These are phyloP conservation scores for Ottelia alismoides DNA, from an alignment of 106 monocot species.

Conservation along the genomic window DNA sequence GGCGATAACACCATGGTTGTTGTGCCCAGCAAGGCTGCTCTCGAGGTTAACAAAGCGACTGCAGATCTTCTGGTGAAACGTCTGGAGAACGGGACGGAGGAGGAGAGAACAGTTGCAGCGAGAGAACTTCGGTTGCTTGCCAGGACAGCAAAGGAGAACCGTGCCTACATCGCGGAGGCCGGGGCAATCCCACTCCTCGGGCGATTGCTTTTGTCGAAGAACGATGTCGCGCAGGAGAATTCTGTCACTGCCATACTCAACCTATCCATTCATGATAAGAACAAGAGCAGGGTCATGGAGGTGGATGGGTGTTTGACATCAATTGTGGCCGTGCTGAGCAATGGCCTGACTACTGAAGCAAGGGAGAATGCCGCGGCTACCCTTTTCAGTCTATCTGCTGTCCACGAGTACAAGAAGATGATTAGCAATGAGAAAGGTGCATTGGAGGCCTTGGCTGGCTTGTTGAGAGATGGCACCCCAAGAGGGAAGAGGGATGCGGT, in stretches of 20 bases:
- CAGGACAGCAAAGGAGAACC: slow-evolving; percentile 36
- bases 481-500: too few relatives aligned
- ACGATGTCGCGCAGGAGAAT: slow-evolving; percentile 27
- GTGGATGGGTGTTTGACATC: slow-evolving; percentile 37
- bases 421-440: too few relatives aligned
- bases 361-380: slow-evolving; percentile 71
- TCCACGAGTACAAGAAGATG: too few relatives aligned
- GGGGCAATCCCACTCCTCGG: slow-evolving; percentile 39
- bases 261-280: slow-evolving; percentile 33
- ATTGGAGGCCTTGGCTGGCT: too few relatives aligned
- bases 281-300: slow-evolving; percentile 37
- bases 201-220: slow-evolving; percentile 19
- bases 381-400: too few relatives aligned
- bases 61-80: slow-evolving; percentile 18
- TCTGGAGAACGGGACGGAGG: slow-evolving; percentile 15
- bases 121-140: slow-evolving; percentile 35
- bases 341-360: slow-evolving; percentile 34
- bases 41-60: slow-evolving; percentile 27
- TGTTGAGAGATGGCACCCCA: too few relatives aligned
- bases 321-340: too few relatives aligned
- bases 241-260: slow-evolving; percentile 47
- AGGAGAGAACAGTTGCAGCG: slow-evolving; percentile 13
- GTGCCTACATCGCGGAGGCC: slow-evolving; percentile 32
- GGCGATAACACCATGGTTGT: too few relatives aligned
- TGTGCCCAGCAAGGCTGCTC: slow-evolving; percentile 22